These are phyloP conservation scores for Ramaria sp. DNA, from an alignment of 768 basidiomycete genomes.

Conservation along the genomic window DNA sequence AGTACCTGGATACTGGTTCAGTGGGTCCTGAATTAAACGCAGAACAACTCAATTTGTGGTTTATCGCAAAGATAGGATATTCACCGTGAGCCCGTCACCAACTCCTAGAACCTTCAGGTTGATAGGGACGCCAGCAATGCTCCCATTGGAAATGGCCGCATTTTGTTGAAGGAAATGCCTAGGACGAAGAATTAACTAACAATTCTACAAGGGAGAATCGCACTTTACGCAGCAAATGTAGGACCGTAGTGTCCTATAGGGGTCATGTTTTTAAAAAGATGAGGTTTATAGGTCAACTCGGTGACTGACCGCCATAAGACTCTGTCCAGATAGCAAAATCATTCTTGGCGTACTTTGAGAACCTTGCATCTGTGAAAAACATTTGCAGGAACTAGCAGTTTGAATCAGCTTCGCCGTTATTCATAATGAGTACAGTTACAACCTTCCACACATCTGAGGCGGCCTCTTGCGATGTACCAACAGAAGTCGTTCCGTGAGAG, in stretches of 20 bases:
- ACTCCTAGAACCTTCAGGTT: conserved; percentile 56
- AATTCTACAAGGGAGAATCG: neutral
- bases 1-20: conserved; percentile 40
- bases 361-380: conserved; percentile 44
- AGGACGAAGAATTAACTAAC: neutral
- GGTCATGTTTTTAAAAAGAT: conserved; percentile 9
- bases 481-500: conserved; percentile 40
- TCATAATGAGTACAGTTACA: conserved; percentile 17
- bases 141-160: conserved; percentile 38
- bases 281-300: neutral
- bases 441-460: conserved; percentile 45
- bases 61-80: conserved; percentile 8
- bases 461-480: conserved; percentile 42
- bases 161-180: conserved; percentile 51
- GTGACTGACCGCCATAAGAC: conserved; percentile 25
- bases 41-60: neutral
- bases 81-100: conserved; percentile 51
- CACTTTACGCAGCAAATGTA: conserved; percentile 19
- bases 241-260: conserved; percentile 34
- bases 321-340: conserved; percentile 56
- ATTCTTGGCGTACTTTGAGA: conserved; percentile 33
- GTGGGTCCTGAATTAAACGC: conserved; percentile 19
- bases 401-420: neutral
- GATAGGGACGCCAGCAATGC: conserved; percentile 33
- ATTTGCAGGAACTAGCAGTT: conserved; percentile 34